Percentiles rank a stretch among this genome's conserved stretches.
These are phyloP conservation scores for Apiospora sp. DNA, from an alignment of 2,329 filamentous ascomycete genomes.

Conservation along the genomic window DNA sequence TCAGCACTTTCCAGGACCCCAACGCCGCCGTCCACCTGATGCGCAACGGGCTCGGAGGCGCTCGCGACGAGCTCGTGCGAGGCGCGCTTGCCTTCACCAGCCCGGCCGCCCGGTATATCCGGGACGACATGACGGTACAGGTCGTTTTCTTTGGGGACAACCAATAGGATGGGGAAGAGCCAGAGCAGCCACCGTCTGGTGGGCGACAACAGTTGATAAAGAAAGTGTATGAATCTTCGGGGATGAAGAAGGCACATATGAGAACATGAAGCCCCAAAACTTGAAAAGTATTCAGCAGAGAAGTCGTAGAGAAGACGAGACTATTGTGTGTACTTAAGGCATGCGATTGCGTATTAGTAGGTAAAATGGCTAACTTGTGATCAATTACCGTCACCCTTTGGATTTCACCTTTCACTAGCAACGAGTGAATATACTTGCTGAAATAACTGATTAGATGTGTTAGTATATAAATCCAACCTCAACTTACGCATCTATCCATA, in stretches of 20 bases:
- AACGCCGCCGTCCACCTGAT: slow-evolving; percentile 84
- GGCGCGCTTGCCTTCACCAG: slow-evolving; percentile 75
- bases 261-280: neutral
- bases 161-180: neutral
- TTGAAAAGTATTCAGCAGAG: neutral
- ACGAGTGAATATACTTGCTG: no score
- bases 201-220: neutral
- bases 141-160: slow-evolving; percentile 72
- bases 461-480: no score
- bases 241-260: neutral
- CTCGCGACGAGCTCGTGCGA: slow-evolving; percentile 75
- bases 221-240: neutral
- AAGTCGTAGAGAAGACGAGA: no score
- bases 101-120: slow-evolving; percentile 69
- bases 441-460: no score
- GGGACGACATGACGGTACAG: slow-evolving; percentile 82
- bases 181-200: neutral
- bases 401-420: neutral
- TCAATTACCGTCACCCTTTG: neutral
- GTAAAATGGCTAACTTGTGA: neutral
- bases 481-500: no score
- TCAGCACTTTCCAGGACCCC: slow-evolving; percentile 80
- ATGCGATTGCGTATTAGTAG: neutral
- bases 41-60: slow-evolving; percentile 81
- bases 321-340: neutral